Base-by-base conservation (phyloP, 208 protist genomes). In the Crithidia acanthocephali region DNA sequence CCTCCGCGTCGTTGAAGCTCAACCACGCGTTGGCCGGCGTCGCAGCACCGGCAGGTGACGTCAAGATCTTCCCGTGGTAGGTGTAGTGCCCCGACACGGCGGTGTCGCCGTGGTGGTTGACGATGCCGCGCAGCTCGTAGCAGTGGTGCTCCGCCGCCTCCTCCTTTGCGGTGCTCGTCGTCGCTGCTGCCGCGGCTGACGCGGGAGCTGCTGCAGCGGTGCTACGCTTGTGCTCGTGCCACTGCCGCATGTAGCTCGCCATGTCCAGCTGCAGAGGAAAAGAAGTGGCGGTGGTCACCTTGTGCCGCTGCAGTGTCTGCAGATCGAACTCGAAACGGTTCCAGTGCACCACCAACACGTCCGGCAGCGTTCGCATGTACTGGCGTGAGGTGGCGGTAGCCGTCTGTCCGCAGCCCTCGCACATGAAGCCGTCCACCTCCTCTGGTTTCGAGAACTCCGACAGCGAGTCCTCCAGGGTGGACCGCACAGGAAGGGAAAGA, bases 81-180 rank as follows among this genome's bases (percentile, higher is more conserved):
- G 88, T 93, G 79, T 95, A 95, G 76, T 95, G 91, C 22, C 91
- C 91, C 23, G 76, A 89, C 2, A 82, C 48, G 6, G 91, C 91
- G 4, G 70, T 82, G 22, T 86, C 77, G 30, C 91, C 88, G 20
- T 85, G 59, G 65, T 95, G 91, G 67, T 93, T 89, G 16, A 95
- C 64, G 8, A 95, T 74, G 28, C 91, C 91, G 23, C 80, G 68
- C 35, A 95, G 80, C 70, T 82, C 78, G 65, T 93, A 95, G 40
- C 60, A 44, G 30, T 76, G 37, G 7, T 59, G 27, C 28, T 23
- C 48, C 32, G 66, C 44, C 50, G 57, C 42, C 44, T 48, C 33
- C 35, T 22, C 27, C 22, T 63, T 37, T 16, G 30, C 52, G 25
- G 35, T 20, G n/a, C 37, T 50, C 5, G 48, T 33, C 11, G 23